Conservation (phyloP, 495 filamentous ascomycete genomes). For the Trichoderma orchidacearum region DNA sequence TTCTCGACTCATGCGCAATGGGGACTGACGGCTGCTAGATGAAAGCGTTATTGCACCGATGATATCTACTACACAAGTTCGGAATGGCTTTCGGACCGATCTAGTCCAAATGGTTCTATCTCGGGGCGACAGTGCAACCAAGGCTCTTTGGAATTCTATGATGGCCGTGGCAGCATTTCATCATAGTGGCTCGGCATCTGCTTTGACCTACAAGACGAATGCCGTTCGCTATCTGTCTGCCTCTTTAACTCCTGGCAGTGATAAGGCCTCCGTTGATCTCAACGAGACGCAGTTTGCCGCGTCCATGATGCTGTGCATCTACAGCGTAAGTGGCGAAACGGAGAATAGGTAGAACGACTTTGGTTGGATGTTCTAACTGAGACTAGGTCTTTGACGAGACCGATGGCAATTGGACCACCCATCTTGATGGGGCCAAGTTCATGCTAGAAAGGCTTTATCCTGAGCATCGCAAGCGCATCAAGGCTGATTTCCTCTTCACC, state of each 20-base stretch:
- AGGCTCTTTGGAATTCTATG: constrained; percentile 20
- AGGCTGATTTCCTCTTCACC: constrained; percentile 17
- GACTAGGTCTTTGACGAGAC: constrained; percentile 21
- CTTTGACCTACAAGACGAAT: constrained; percentile 18
- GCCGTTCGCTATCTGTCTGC: constrained; percentile 15
- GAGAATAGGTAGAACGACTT: background rate
- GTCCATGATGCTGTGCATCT: constrained; percentile 24
- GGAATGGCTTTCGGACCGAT: constrained; percentile 20
- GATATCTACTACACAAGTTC: constrained; percentile 21
- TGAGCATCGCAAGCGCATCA: constrained; percentile 5
- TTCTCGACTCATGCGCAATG: too few relatives aligned
- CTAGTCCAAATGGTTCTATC: constrained; percentile 19
- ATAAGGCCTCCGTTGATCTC: constrained; percentile 10
- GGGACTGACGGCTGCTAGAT: constrained; percentile 7
- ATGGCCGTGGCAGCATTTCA: constrained; percentile 20
- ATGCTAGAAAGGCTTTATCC: constrained; percentile 10
- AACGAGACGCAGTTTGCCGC: constrained; percentile 21
- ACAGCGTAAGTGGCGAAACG: constrained; percentile 13
- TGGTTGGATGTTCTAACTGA: background rate
- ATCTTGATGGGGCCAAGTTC: constrained; percentile 17
- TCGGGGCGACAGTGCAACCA: constrained; percentile 10
- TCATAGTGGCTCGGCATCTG: constrained; percentile 13
- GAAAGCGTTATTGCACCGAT: constrained; percentile 15
- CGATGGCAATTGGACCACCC: constrained; percentile 19
- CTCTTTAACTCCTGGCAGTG: constrained; percentile 10